Conservation (phyloP, 768 basidiomycete genomes). For the Lactifluus echinatus region DNA sequence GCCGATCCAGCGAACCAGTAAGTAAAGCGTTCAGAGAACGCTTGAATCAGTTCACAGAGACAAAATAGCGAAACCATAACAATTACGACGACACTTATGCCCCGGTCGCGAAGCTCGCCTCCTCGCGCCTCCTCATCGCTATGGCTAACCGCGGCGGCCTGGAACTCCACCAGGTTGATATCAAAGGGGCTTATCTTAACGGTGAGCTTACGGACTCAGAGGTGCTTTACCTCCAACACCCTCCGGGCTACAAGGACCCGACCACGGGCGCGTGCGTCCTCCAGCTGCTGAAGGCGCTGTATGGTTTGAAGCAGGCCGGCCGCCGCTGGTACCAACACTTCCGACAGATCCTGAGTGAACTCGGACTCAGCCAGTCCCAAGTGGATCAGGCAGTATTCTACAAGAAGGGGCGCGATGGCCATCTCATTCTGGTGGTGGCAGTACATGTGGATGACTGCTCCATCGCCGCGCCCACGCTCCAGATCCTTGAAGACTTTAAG, state of each 20-base stretch:
- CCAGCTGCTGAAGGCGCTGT: not conserved
- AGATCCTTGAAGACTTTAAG: conserved; percentile 12
- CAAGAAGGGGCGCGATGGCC: not conserved
- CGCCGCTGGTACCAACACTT: not conserved
- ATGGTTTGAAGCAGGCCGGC: not conserved
- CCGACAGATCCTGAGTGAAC: not conserved
- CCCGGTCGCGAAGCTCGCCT: conserved; percentile 18
- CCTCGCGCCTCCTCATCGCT: conserved; percentile 26
- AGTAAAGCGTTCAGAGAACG: no score
- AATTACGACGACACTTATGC: conserved; percentile 24
- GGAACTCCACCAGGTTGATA: no score
- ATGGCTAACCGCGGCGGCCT: conserved; percentile 28
- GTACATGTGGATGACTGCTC: no score
- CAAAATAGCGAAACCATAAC: no score
- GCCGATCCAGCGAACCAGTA: no score
- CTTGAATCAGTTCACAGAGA: no score
- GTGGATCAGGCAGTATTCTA: not conserved
- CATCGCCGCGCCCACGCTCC: conserved; percentile 9
- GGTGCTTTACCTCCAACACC: conserved; percentile 24
- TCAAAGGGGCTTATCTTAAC: no score
- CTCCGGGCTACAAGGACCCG: not conserved
- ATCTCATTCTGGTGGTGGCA: not conserved
- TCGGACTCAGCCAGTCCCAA: no score
- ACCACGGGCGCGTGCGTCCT: not conserved
- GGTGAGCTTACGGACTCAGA: no score